Base-by-base conservation (phyloP, 2,329 filamentous ascomycete species). In the Harringtonia aguacate region DNA sequence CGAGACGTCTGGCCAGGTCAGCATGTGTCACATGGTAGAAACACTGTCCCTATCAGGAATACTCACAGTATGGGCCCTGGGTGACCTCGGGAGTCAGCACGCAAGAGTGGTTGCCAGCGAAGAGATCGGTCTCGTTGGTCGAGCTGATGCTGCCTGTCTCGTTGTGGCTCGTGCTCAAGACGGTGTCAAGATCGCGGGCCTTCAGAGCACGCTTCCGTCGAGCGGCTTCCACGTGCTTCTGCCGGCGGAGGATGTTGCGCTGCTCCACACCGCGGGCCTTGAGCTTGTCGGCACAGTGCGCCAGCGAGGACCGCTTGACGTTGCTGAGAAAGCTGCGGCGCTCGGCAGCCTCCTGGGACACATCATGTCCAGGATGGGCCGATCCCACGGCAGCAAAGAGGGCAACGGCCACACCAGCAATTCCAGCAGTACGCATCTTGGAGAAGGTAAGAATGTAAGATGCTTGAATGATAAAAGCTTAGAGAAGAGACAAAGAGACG, bases 31-130 rank as follows among this genome's bases (percentile, higher is more conserved):
- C 20, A 24, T 12, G 1, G 4, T 12, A 14, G n/a, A 12, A 36
- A 29, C 5, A 4, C 5, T 10, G 21, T 5, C 12, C 5, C n/a
- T n/a, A n/a, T n/a, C n/a, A n/a, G n/a, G n/a, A 15, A n/a, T 27
- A 33, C 31, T 21, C 24, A 45, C 38, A 77, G 60, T 75, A 77
- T 18, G 73, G 73, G 0, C 72, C 72, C 53, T 73, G 62, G 4
- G 66, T 74, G 18, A 68, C 66, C 53, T 75, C 72, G 1, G 71
- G 70, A n/a, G 62, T 68, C 24, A 76, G 59, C 22, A 73, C 58
- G 48, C 72, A 75, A 17, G 66, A 65, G 36, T 57, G 61, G 53
- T 67, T 65, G 44, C 58, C 59, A 2, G 61, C 56, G 45, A 71
- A 71, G 24, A 72, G 55, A 47, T 50, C 61, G 35, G 53, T 48